phyloP scores from a whole-genome alignment of 305 asterid genomes.

The Euphrasia arctica region DNA sequence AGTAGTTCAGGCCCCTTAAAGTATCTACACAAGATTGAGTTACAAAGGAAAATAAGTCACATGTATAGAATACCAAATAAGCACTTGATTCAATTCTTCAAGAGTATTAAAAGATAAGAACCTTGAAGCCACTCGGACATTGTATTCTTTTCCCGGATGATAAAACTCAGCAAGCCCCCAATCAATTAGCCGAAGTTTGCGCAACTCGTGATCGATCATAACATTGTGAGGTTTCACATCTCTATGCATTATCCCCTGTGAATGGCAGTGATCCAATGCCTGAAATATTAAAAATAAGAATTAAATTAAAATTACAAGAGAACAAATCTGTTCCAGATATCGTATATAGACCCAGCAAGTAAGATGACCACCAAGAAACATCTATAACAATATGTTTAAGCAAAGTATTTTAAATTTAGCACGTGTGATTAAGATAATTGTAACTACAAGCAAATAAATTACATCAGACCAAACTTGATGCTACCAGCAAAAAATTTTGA shows the following conservation, averaged over 20 bases:
- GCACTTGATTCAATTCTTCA: slow-evolving; percentile 10
- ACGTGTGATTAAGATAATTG: background rate
- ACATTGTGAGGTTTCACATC: slow-evolving; percentile 81
- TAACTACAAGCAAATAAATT: slow-evolving; percentile 16
- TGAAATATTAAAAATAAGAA: slow-evolving; percentile 29
- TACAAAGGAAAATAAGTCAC: slow-evolving; percentile 18
- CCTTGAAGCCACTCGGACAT: slow-evolving; percentile 75
- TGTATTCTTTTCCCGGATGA: slow-evolving; percentile 70
- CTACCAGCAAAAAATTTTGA: background rate
- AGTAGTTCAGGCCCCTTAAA: slow-evolving; percentile 81
- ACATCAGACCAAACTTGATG: slow-evolving; percentile 18
- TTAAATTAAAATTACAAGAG: too few species aligned
- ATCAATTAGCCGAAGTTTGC: slow-evolving; percentile 71
- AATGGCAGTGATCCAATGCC: slow-evolving; percentile 78
- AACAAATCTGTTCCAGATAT: slow-evolving; percentile 13
- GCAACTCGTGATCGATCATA: slow-evolving; percentile 75
- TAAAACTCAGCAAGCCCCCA: slow-evolving; percentile 82
- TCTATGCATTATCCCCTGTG: slow-evolving; percentile 78
- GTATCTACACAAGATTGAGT: slow-evolving; percentile 36
- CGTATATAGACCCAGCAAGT: background rate
- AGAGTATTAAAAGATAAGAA: slow-evolving; percentile 19
- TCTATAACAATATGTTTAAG: background rate
- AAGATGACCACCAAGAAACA: slow-evolving; percentile 12
- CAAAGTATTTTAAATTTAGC: background rate
- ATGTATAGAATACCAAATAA: slow-evolving; percentile 5